Evolutionary conservation across 1,284 basidiomycete species (phyloP).

Genomic region (Cryptococcus sp.): DNA sequence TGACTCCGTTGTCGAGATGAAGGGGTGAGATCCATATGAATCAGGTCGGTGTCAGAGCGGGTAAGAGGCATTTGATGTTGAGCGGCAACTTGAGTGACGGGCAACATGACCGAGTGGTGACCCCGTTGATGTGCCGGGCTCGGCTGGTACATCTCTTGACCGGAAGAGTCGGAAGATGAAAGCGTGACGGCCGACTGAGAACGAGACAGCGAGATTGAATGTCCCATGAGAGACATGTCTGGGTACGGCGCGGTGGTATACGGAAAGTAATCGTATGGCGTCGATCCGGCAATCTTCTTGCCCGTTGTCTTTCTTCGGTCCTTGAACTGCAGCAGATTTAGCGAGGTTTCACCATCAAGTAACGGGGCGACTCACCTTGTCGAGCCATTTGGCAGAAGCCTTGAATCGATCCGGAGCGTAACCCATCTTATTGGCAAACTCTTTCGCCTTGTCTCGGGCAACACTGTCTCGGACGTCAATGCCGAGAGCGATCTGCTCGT

Average conservation of each 20-base stretch:
- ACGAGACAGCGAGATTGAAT: slow-evolving; percentile 19
- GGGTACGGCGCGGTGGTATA: slow-evolving; percentile 17
- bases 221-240: slow-evolving; percentile 10
- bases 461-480: slow-evolving; percentile 43
- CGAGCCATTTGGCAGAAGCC: slow-evolving; percentile 52
- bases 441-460: slow-evolving; percentile 47
- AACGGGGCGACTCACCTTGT: slow-evolving; percentile 47
- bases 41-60: slow-evolving; percentile 26
- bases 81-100: slow-evolving; percentile 5
- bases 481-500: slow-evolving; percentile 36
- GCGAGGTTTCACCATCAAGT: background rate
- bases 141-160: slow-evolving; percentile 21
- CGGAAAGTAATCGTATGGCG: slow-evolving; percentile 13
- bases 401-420: slow-evolving; percentile 48
- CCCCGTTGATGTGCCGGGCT: slow-evolving; percentile 7
- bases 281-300: slow-evolving; percentile 12
- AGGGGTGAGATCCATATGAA: slow-evolving; percentile 18
- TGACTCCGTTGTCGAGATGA: slow-evolving; percentile 28
- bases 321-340: slow-evolving; percentile 31
- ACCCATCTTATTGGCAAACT: slow-evolving; percentile 46
- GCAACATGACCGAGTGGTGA: background rate
- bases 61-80: slow-evolving; percentile 14
- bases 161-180: slow-evolving; percentile 31
- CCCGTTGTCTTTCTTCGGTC: slow-evolving; percentile 30
- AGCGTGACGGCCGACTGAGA: slow-evolving; percentile 38